Base-by-base conservation (phyloP, 257 asterid species). In the Salvia rosmarinus region DNA sequence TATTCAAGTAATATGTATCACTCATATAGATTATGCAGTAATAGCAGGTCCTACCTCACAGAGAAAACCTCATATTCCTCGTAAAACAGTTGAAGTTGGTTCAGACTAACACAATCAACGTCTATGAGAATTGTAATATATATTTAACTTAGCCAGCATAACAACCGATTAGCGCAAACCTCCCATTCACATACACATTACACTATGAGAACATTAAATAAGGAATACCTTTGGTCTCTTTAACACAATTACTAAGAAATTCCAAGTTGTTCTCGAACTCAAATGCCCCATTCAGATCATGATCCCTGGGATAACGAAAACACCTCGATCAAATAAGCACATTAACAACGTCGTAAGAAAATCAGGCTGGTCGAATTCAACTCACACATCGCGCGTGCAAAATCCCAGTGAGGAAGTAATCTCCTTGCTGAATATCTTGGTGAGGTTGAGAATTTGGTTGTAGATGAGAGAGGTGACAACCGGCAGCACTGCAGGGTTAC, bases 321-420 rank as follows among this genome's bases (percentile, higher is more conserved):
- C 10, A 39, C 30, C 51, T 64, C 21, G 74, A 67, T 76, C 52
- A 68, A 77, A 73, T 57, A 72, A 73, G 71, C 47, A 13, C 21
- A 72, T 42, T n/a, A 64, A 21, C n/a, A 51, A 34, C 43, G 61
- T 44, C 32, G 74, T 23, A 80, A 34, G 25, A 14, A 66, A n/a
- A 63, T 20, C 16, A 11, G 62, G 30, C 13, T 30, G 7, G 68
- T 21, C 37, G 64, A 70, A 73, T 52, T 21, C 44, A 67, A 95
- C 99, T 89, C 77, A 95, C 99, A 82, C 95, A 73, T 95, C 84
- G 70, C 42, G 70, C 42, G 89, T 87, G 88, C 99, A 95, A 80
- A 78, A 95, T 73, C 90, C 92, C 81, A 95, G 78, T 39, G 83
- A 81, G 51, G 39, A 71, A 47, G 88, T 74, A 63, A 95, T 85